Evolutionary conservation across 176 grass and related monocot genomes (phyloP), one percentile per base, ranked within the genome.

Genomic region (Avena sativa): DNA sequence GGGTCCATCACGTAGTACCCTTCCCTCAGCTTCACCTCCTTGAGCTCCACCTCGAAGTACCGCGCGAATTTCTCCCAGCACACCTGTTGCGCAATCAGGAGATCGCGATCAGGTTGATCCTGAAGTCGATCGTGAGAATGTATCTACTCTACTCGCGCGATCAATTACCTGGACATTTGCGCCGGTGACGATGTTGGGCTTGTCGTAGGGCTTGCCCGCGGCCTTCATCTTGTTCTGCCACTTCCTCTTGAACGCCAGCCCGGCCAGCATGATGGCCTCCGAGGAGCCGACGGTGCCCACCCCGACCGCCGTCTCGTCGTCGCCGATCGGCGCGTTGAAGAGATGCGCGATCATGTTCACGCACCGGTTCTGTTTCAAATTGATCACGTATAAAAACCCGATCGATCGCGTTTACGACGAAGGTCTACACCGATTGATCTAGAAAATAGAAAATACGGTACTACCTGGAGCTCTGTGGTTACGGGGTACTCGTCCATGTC

Each of bases 401-500:
- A 67, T 67, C 64, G 14, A 2, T 2, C 12, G 11, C 2, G 2
- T 12, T 2, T 3, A 51, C 48, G 49, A 51, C 12, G 49, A 58
- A 20, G 55, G 20, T 57, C 55, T 17, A 57, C 38, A 40, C 36
- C 38, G 38, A 34, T 6, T 0, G 60, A 62, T 12, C 60, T 9
- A 61, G 0, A 9, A 26, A 13, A 1, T 23, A 30, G 26, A 66
- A 32, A 26, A 32, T 66, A 66, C 1, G 32, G 23, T 34, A 34
- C 32, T 34, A 93, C 96, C 96, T 98, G 96, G 20, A 98, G 87
- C 85, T 98, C 96, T 38, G 96, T 98, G 84, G 96, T 98, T 89
- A 98, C 96, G 2, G 96, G 96, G 80, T 98, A 98, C 89, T 96
- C 96, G 70, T 98, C 96, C 96, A 98, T 98, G 94, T 98, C 93